Conservation (phyloP, 2,329 filamentous ascomycete genomes). For the Penicillium paneum region DNA sequence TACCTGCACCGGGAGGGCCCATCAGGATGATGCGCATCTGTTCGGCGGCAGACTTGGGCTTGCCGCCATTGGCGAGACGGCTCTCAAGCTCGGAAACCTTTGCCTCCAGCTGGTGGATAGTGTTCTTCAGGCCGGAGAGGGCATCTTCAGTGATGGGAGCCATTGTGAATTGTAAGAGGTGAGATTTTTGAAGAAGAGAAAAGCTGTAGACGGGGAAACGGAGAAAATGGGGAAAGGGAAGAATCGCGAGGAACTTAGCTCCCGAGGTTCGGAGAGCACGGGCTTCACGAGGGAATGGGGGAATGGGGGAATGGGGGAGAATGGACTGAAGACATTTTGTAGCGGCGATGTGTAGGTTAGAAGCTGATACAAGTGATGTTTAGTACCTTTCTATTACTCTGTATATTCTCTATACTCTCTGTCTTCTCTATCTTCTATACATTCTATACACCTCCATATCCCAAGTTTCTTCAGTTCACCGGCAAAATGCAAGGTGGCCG, state of each 20-base stretch:
- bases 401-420: background rate
- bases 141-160: constrained; percentile 78
- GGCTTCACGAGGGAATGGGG: background rate
- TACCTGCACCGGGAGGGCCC: constrained; percentile 95
- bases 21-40: constrained; percentile 96
- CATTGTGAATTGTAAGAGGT: constrained; percentile 57
- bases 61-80: constrained; percentile 56
- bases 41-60: constrained; percentile 52
- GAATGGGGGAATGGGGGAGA: background rate
- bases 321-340: background rate
- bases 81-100: constrained; percentile 82
- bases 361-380: background rate
- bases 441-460: background rate
- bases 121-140: constrained; percentile 78
- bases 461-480: background rate
- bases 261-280: constrained; percentile 33
- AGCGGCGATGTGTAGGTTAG: background rate
- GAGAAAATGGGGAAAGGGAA: constrained; percentile 28
- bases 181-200: constrained; percentile 21
- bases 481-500: background rate
- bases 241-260: constrained; percentile 29
- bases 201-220: constrained; percentile 14
- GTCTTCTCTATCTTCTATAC: background rate
- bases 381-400: background rate
- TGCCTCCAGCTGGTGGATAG: constrained; percentile 77